Evolutionary conservation across 2,329 filamentous ascomycete species (phyloP).

Genomic region (Pyricularia pennisetigena): DNA sequence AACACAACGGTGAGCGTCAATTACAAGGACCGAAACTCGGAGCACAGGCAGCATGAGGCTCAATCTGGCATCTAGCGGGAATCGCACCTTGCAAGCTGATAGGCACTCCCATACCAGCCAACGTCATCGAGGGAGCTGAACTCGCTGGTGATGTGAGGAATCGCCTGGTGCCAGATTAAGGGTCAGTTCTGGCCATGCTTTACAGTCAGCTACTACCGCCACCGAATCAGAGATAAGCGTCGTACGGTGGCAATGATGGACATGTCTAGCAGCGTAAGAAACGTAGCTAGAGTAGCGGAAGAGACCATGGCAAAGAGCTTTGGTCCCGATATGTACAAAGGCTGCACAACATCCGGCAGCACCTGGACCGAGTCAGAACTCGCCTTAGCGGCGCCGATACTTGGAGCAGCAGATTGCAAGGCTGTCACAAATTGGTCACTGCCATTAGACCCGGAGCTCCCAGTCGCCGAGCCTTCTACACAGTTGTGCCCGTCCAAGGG

Average conservation of each 20-base stretch:
- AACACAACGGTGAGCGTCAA: neutral
- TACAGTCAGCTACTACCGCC: neutral
- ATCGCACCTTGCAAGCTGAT: constrained; percentile 8
- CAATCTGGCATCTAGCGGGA: neutral
- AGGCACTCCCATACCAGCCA: constrained; percentile 13
- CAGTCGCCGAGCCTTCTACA: neutral
- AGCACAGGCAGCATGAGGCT: neutral
- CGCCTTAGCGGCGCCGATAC: neutral
- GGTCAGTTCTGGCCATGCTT: neutral
- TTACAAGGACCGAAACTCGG: neutral
- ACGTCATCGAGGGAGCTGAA: constrained; percentile 11
- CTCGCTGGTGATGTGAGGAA: constrained; percentile 12
- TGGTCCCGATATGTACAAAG: constrained; percentile 7
- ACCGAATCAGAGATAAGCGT: neutral
- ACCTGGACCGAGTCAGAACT: neutral
- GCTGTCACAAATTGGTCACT: neutral
- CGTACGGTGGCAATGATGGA: constrained; percentile 12
- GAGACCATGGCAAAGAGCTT: constrained; percentile 7
- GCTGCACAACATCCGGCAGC: neutral
- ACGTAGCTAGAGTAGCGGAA: constrained; percentile 8
- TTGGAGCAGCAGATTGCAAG: neutral
- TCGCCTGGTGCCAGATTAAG: constrained; percentile 6
- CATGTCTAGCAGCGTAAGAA: constrained; percentile 13
- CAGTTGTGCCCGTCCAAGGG: neutral
- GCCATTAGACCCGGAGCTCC: neutral